Evolutionary conservation across 331 rosid species (phyloP), one percentile per base, ranked within the genome.

Genomic region (Telfairia occidentalis): DNA sequence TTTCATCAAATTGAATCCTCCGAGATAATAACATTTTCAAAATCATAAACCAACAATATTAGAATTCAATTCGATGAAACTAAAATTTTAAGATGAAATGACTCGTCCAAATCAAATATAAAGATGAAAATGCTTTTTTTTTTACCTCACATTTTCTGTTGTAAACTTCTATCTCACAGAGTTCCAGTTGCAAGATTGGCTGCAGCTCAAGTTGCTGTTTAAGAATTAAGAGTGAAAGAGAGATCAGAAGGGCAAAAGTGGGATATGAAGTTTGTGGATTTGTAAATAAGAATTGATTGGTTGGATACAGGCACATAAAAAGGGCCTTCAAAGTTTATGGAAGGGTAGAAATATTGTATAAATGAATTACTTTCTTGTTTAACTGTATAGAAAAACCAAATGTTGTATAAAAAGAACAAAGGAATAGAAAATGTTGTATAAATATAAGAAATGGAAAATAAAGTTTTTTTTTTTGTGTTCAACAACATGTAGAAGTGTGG

Each of bases 131-230:
- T n/a, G n/a, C n/a, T n/a, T n/a, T n/a, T 23, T 12, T 59, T 2
- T 15, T 28, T 59, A 0, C 64, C 42, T 40, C 4, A 60, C 26
- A 72, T 50, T 34, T 32, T n/a, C 35, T 3, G 34, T 45, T 45
- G 72, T 32, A 19, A 52, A 55, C 7, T 2, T 5, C 26, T 23
- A 10, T 32, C 29, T 38, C 58, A 76, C 96, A 94, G 97, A 90
- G 93, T 95, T 73, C 97, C 99, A 37, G 88, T 95, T 79, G 97
- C 99, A 40, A 85, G 99, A 92, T 92, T 95, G 3, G 97, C 99
- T 9, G 99, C 99, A 73, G 99, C 99, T 70, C 97, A 95, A 85
- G 93, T 85, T 77, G 94, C 86, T 18, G 86, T 79, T 18, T 88
- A 63, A 83, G 28, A 45, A 0, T n/a, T 7, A 2, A 9, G 3